Evolutionary conservation across 2,329 filamentous ascomycete species (phyloP).

Genomic region (Hymenoscyphus scutula): DNA sequence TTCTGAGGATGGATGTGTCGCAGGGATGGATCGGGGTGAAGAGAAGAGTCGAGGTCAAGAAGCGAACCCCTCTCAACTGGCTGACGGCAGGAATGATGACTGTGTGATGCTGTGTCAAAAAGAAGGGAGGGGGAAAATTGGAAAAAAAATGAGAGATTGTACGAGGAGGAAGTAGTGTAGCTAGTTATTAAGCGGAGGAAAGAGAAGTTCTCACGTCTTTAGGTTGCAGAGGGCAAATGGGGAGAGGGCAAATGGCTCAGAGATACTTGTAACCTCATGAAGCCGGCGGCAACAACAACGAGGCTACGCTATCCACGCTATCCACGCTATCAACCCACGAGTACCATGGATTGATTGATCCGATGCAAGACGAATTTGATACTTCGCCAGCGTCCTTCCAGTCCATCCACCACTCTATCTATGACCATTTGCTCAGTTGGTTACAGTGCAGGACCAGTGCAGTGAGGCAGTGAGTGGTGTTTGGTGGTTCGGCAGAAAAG

Average conservation of each 20-base stretch:
- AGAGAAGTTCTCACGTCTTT: no score
- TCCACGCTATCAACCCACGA: neutral
- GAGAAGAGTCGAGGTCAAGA: neutral
- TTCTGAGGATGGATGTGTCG: constrained; percentile 7
- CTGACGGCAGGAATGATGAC: constrained; percentile 2
- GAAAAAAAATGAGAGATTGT: neutral
- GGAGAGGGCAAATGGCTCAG: neutral
- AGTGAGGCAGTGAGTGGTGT: constrained; percentile 3
- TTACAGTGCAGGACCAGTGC: constrained; percentile 3
- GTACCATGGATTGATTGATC: neutral
- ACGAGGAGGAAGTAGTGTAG: neutral
- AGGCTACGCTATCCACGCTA: neutral
- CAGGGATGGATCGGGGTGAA: constrained; percentile 7
- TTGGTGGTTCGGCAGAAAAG: neutral
- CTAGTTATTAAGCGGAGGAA: neutral
- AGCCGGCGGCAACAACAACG: neutral
- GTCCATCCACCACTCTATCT: no score
- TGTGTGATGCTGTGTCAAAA: neutral
- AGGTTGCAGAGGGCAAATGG: neutral
- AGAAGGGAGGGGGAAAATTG: neutral
- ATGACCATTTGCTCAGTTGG: neutral
- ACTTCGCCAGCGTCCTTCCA: neutral
- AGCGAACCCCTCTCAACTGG: neutral
- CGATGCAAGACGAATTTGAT: constrained; percentile 2
- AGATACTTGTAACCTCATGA: neutral